Evolutionary conservation across 176 grass and related monocot genomes (phyloP).

Genomic region (Triticum monococcum): DNA sequence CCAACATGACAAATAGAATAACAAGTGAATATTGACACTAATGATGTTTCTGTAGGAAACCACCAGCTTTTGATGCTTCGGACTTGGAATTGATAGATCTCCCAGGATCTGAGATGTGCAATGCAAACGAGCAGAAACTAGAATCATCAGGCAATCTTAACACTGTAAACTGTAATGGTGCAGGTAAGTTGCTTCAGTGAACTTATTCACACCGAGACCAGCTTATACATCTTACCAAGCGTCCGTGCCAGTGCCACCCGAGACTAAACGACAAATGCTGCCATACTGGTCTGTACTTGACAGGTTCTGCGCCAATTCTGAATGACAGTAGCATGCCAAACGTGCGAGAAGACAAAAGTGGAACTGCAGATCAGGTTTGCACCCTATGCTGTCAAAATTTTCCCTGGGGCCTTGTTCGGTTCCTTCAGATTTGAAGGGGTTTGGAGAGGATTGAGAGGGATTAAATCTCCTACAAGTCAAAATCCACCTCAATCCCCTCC

Average conservation of each 20-base stretch:
- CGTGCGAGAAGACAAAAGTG: background rate
- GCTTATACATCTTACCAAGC: background rate
- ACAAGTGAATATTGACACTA: background rate
- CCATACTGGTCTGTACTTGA: conserved; percentile 25
- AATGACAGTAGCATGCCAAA: background rate
- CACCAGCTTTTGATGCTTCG: conserved; percentile 17
- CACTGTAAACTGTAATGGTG: conserved; percentile 20
- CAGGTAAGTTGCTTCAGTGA: conserved; percentile 19
- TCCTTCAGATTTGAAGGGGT: too few relatives aligned
- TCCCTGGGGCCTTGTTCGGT: background rate
- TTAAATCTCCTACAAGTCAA: too few relatives aligned
- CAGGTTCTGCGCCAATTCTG: conserved; percentile 9
- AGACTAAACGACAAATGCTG: conserved; percentile 6
- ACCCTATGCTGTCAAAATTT: background rate
- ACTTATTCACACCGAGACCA: background rate
- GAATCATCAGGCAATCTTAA: conserved; percentile 18
- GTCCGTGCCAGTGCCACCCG: background rate
- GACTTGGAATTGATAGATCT: conserved; percentile 14
- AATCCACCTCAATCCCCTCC: too few relatives aligned
- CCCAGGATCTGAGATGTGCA: conserved; percentile 13
- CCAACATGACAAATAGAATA: conserved; percentile 4
- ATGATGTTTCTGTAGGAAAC: conserved; percentile 28
- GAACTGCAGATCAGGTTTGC: conserved; percentile 41
- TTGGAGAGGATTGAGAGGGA: too few relatives aligned
- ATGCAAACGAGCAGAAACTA: conserved; percentile 18